These are phyloP conservation scores for Erigeron philadelphicus DNA, from an alignment of 140 eudicot genomes.

Conservation along the genomic window DNA sequence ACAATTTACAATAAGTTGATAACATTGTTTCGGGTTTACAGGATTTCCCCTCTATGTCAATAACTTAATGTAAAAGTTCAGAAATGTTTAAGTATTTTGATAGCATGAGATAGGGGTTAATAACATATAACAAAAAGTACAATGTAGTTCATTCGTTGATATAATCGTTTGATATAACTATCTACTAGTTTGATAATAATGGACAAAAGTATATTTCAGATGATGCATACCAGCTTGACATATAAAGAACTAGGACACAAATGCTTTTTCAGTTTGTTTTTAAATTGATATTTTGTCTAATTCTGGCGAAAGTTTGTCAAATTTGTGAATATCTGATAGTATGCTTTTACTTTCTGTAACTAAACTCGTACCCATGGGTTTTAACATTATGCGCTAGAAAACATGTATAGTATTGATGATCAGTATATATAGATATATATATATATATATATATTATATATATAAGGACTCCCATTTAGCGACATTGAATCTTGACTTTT, in stretches of 20 bases:
- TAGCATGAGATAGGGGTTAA: background rate
- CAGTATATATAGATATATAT: too few relatives aligned
- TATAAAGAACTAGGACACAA: too few relatives aligned
- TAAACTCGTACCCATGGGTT: background rate
- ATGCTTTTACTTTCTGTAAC: background rate
- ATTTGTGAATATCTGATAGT: too few relatives aligned
- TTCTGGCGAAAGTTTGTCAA: too few relatives aligned
- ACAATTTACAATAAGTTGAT: slow-evolving; percentile 5
- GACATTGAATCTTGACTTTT: background rate
- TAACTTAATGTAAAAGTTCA: background rate
- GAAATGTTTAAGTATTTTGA: background rate
- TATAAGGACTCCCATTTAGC: background rate
- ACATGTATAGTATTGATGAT: background rate
- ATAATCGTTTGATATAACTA: background rate
- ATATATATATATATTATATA: too few relatives aligned
- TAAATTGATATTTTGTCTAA: too few relatives aligned
- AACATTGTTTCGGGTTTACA: background rate
- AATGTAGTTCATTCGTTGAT: background rate
- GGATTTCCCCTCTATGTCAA: too few relatives aligned
- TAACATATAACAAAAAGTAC: background rate
- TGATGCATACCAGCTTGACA: too few relatives aligned
- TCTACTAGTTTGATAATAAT: background rate
- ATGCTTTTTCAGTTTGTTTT: too few relatives aligned
- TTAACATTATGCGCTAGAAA: background rate
- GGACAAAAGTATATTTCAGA: too few relatives aligned